Base-by-base conservation (phyloP, 2,329 filamentous ascomycete species). In the Paraphaeosphaeria sporulosa region DNA sequence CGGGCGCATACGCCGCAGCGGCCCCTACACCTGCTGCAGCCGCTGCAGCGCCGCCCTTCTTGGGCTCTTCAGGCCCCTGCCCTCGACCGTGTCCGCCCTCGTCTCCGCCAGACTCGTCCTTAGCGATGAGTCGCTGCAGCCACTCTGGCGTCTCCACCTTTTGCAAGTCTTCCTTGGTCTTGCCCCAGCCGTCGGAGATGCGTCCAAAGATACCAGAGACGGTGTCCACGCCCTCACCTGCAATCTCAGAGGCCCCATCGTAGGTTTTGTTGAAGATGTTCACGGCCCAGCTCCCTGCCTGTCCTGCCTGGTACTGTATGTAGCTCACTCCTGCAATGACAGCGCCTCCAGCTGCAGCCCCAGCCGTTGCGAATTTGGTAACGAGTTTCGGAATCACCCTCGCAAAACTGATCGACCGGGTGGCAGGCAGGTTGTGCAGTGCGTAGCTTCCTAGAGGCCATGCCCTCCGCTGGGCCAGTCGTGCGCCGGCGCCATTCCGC, bases 301-400 rank as follows among this genome's bases (percentile, higher is more conserved):
- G 91, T 58, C 90, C 89, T 64, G 95, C 94, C 79, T 99, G 95
- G 76, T 99, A 98, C 76, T 99, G 95, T 51, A 99, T 82, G 85
- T 97, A 99, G 27, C 93, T 93, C 60, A 96, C 81, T 2, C 91
- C 92, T 15, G 92, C 94, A 66, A 99, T 87, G 72, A 93, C 92
- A 49, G 94, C 86, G 44, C 93, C 93, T 44, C 94, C 95, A 71
- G 97, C 94, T 81, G 97, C 90, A 59, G 95, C 95, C 21, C 95
- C 95, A 57, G 97, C 84, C 58, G 93, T 88, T 38, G 89, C 86
- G 69, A 99, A 90, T 82, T 97, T 99, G 73, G 95, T 80, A n/a
- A 95, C 89, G 53, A 99, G 84, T 76, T 92, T 94, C 1, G 96
- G 96, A 34, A 99, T 82, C 13, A 84, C 82, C 47, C 88, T 81